Evolutionary conservation across 176 grass and related monocot genomes (phyloP), one percentile per base, ranked within the genome.

Genomic region (Saccharum spontaneum): DNA sequence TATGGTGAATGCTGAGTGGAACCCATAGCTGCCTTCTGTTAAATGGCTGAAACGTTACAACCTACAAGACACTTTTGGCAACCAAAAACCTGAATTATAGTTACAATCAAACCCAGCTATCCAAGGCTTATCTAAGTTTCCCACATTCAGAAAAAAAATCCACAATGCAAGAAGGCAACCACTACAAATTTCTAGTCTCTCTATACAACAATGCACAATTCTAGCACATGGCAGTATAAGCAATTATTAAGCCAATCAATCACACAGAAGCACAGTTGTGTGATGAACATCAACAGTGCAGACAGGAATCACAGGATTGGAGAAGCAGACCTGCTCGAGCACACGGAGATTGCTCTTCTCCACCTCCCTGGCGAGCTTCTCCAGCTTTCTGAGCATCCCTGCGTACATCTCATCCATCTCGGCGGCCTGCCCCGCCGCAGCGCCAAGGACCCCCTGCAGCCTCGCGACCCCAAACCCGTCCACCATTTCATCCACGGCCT

Each of bases 331-430:
- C 90, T 94, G 90, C 65, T 92, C 88, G 10, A 94, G 75, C 37
- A 92, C 87, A 45, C 48, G 83, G 46, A 71, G 57, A 39, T 91
- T 86, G 66, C 82, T 94, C 75, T 88, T 90, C 79, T 94, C 93
- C 38, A 92, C 90, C 28, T 86, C 87, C 70, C 75, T 86, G 18
- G 88, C 90, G 14, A 94, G 88, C 76, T 82, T 78, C 57, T 86
- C 93, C 23, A 94, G 75, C 79, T 89, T 92, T 60, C 44, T 63
- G 75, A 94, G 82, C 90, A 94, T 94, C 40, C 77, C 84, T 2
- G 55, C 85, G 55, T 94, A 92, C 87, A 94, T 83, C 9, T 37
- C 82, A 82, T 94, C 75, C 85, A 94, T 83, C 76, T 84, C 87
- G 0, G 15, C 49, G 0, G 82, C 84, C 64, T 86, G 82, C 26